Evolutionary conservation across 179 eudicot genomes (phyloP).

Genomic region (Spergularia azorica): DNA sequence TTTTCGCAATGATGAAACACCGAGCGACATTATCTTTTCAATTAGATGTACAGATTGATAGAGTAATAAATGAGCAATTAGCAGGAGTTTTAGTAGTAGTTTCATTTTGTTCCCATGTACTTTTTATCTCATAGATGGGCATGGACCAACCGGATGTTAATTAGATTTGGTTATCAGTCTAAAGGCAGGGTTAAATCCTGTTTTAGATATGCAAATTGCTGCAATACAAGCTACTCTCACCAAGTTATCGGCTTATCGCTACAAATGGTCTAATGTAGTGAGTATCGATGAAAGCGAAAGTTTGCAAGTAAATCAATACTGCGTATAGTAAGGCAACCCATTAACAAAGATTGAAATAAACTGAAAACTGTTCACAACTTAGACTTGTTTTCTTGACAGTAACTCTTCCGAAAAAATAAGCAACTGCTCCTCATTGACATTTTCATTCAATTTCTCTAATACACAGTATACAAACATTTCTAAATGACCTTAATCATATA

Average conservation of each 20-base stretch:
- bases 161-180: no score
- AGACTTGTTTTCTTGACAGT: neutral
- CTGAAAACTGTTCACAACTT: neutral
- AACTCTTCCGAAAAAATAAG: neutral
- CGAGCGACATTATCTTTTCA: neutral
- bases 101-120: neutral
- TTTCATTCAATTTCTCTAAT: constrained; percentile 4
- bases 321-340: no score
- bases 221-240: no score
- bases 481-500: neutral
- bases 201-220: no score
- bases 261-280: no score
- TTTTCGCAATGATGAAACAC: no score
- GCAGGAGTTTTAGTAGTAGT: neutral
- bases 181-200: no score
- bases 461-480: constrained; percentile 10
- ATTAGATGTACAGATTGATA: neutral
- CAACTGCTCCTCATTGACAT: constrained; percentile 10
- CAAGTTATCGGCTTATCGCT: no score
- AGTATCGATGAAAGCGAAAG: no score
- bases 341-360: neutral
- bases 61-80: neutral
- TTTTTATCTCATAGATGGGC: no score
- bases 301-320: no score
- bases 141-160: no score